A percentile compares a stretch with the other conserved stretches of the same genome.
Evolutionary conservation across 129 eudicot genomes (phyloP).

Genomic region (Flaveria robusta): DNA sequence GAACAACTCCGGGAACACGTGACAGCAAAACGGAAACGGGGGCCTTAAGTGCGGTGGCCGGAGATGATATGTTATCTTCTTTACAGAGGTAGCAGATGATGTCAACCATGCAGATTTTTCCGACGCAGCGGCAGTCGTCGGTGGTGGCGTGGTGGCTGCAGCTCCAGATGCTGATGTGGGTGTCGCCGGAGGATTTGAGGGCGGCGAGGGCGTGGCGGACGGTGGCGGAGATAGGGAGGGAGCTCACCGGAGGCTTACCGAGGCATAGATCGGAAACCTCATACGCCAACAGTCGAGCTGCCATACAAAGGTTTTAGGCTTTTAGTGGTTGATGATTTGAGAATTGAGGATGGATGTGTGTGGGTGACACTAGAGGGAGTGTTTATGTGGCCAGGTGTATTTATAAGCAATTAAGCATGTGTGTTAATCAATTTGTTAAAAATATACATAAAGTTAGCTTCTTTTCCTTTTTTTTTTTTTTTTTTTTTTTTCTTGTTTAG

Average conservation of each 20-base stretch:
- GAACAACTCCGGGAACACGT: conserved; percentile 38
- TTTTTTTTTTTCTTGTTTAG: no score
- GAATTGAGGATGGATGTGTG: background rate
- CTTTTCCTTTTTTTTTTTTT: no score
- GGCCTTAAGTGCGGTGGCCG: conserved; percentile 54
- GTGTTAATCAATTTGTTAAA: background rate
- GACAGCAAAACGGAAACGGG: conserved; percentile 64
- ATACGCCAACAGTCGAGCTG: conserved; percentile 57
- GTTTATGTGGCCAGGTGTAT: background rate
- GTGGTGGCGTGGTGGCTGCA: conserved; percentile 45
- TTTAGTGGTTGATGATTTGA: background rate
- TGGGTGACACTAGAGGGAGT: background rate
- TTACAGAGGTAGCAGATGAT: conserved; percentile 64
- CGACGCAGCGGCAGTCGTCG: conserved; percentile 54
- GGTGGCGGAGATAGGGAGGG: conserved; percentile 59
- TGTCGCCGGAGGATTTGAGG: conserved; percentile 58
- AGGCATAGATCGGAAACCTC: conserved; percentile 82
- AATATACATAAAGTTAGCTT: no score
- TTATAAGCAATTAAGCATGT: conserved; percentile 19
- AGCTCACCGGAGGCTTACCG: conserved; percentile 75
- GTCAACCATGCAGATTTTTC: conserved; percentile 82
- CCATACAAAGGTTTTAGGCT: conserved; percentile 52
- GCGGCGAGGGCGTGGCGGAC: conserved; percentile 57
- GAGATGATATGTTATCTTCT: conserved; percentile 52
- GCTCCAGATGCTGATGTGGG: conserved; percentile 65